These are phyloP conservation scores for Cairneyella variabilis DNA, from an alignment of 495 filamentous ascomycete genomes.

Conservation along the genomic window DNA sequence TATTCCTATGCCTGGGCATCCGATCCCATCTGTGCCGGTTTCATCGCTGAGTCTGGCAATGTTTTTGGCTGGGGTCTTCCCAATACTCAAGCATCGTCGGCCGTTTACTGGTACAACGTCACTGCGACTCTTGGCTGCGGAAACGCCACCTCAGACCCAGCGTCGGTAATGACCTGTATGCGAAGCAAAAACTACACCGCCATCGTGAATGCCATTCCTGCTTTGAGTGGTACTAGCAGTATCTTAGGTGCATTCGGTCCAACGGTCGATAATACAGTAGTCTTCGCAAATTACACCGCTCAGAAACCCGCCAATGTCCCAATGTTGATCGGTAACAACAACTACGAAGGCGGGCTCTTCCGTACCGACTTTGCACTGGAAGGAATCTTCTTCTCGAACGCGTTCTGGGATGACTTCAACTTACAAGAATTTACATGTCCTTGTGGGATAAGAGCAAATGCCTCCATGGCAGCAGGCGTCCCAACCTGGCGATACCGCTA, in stretches of 20 bases:
- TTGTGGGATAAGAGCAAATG: slow-evolving; percentile 29
- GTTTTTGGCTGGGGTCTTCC: slow-evolving; percentile 40
- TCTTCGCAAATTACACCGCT: slow-evolving; percentile 44
- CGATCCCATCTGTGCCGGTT: slow-evolving; percentile 40
- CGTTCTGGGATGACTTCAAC: slow-evolving; percentile 38
- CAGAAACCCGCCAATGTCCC: slow-evolving; percentile 34
- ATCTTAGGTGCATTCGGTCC: slow-evolving; percentile 40
- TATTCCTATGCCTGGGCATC: slow-evolving; percentile 46
- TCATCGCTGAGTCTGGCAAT: slow-evolving; percentile 52
- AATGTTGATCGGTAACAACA: slow-evolving; percentile 40
- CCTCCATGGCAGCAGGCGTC: slow-evolving; percentile 27
- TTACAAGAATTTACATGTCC: slow-evolving; percentile 44
- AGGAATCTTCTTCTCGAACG: slow-evolving; percentile 26
- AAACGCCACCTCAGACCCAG: slow-evolving; percentile 26
- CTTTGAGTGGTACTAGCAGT: slow-evolving; percentile 16
- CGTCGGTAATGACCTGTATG: slow-evolving; percentile 41
- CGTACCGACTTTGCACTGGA: slow-evolving; percentile 10
- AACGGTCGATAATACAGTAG: slow-evolving; percentile 39
- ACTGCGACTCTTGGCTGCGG: slow-evolving; percentile 39
- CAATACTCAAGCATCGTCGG: slow-evolving; percentile 27
- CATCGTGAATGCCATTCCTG: slow-evolving; percentile 33
- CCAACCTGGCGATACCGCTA: slow-evolving; percentile 51
- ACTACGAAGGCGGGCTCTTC: slow-evolving; percentile 45
- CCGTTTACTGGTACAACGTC: slow-evolving; percentile 35
- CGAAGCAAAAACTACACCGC: slow-evolving; percentile 29